phyloP scores from a whole-genome alignment of 768 basidiomycete species.

The Lentinula detonsa region DNA sequence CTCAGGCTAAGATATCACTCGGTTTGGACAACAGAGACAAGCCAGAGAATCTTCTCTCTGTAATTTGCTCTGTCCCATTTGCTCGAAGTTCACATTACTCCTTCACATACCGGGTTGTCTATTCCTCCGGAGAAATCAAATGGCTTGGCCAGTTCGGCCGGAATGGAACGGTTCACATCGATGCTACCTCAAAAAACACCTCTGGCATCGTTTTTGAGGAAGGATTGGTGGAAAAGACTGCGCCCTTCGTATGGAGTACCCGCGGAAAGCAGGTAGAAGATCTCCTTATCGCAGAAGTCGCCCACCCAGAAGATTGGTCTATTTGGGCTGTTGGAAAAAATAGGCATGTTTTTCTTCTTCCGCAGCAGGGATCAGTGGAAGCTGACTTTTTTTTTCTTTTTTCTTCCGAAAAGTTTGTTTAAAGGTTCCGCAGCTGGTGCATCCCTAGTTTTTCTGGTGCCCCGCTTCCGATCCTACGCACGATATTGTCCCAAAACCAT shows the following conservation, averaged over 20 bases:
- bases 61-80: constrained; percentile 6
- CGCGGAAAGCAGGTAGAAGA: constrained; percentile 1
- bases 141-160: constrained; percentile 42
- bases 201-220: constrained; percentile 16
- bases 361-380: background rate
- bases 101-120: constrained; percentile 45
- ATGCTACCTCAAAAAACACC: constrained; percentile 8
- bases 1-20: constrained; percentile 2
- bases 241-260: constrained; percentile 5
- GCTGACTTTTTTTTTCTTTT: background rate
- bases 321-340: constrained; percentile 15
- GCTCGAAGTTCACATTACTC: constrained; percentile 19
- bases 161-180: constrained; percentile 35
- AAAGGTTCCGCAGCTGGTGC: constrained; percentile 16
- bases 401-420: constrained; percentile 8
- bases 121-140: constrained; percentile 32
- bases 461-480: constrained; percentile 13
- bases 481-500: constrained; percentile 20
- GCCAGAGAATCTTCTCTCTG: constrained; percentile 7
- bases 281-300: constrained; percentile 16
- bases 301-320: constrained; percentile 16
- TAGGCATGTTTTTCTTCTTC: constrained; percentile 14
- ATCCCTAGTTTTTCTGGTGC: constrained; percentile 25
- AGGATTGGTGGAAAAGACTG: constrained; percentile 15
- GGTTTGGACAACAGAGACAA: background rate